phyloP scores from a whole-genome alignment of 352 stramenopile genomes.

The Phytophthora macrochlamydospora region DNA sequence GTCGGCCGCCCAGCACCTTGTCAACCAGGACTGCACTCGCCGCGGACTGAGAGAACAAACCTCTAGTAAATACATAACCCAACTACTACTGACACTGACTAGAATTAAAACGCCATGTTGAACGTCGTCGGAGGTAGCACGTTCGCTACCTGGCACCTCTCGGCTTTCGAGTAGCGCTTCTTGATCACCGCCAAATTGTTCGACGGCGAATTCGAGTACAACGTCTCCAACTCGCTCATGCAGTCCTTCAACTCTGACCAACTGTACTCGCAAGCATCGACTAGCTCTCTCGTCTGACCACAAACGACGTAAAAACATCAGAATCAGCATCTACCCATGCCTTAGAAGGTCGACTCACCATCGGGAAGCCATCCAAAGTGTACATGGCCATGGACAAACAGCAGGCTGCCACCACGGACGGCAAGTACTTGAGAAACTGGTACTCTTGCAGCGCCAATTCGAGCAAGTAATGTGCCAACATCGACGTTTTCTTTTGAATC shows the following conservation, averaged over 20 bases:
- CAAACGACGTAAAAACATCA: constrained; percentile 1
- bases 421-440: constrained; percentile 85
- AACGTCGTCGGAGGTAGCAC: constrained; percentile 76
- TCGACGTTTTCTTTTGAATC: constrained; percentile 84
- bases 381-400: constrained; percentile 89
- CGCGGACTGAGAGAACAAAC: constrained; percentile 30
- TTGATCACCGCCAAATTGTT: constrained; percentile 89
- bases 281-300: constrained; percentile 76
- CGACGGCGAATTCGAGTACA: constrained; percentile 82
- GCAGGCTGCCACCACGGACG: constrained; percentile 85
- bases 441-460: constrained; percentile 90
- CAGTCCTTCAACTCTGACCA: constrained; percentile 84
- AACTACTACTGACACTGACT: constrained; percentile 36
- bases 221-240: constrained; percentile 79
- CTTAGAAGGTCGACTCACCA: constrained; percentile 42
- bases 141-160: constrained; percentile 78
- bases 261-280: constrained; percentile 78
- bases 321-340: not conserved
- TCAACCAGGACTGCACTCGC: constrained; percentile 28
- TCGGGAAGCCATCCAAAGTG: constrained; percentile 80
- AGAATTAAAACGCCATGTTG: constrained; percentile 83
- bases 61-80: constrained; percentile 57
- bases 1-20: constrained; percentile 29
- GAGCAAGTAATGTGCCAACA: constrained; percentile 89
- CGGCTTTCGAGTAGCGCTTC: constrained; percentile 89